Evolutionary conservation across 1,284 basidiomycete genomes (phyloP).

Genomic region (Papiliotrema flavescens): DNA sequence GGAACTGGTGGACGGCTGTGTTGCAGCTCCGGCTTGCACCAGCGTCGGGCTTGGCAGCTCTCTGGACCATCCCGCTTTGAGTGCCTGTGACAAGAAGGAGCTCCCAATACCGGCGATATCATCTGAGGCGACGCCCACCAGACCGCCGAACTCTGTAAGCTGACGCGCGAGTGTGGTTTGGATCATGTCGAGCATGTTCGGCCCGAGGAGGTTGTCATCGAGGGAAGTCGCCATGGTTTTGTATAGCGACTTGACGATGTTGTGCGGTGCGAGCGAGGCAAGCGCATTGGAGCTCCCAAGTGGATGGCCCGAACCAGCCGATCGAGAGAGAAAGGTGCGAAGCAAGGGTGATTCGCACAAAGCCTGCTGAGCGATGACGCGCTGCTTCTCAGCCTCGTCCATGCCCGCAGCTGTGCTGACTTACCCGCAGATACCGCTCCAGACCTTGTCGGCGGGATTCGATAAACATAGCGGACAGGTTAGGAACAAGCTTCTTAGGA

Average conservation of each 20-base stretch:
- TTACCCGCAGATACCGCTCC: constrained; percentile 84
- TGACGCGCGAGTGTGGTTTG: constrained; percentile 65
- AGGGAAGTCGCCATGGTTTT: constrained; percentile 84
- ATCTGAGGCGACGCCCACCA: constrained; percentile 74
- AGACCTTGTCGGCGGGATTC: constrained; percentile 73
- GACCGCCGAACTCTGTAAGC: constrained; percentile 72
- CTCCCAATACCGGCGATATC: constrained; percentile 22
- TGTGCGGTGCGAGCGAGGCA: constrained; percentile 52
- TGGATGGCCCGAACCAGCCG: neutral
- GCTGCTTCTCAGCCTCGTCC: constrained; percentile 53
- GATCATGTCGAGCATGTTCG: constrained; percentile 90
- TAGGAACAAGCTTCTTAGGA: constrained; percentile 80
- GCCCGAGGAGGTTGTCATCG: constrained; percentile 88
- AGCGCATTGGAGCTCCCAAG: constrained; percentile 1
- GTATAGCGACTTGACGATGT: constrained; percentile 75
- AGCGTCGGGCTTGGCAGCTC: neutral
- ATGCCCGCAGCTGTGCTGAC: constrained; percentile 16
- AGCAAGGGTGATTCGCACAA: constrained; percentile 82
- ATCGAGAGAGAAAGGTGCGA: constrained; percentile 76
- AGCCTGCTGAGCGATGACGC: constrained; percentile 63
- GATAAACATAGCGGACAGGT: constrained; percentile 70
- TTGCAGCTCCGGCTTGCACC: neutral
- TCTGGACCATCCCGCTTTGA: constrained; percentile 49
- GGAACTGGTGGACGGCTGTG: neutral
- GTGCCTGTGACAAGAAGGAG: constrained; percentile 48